Evolutionary conservation across 2,329 filamentous ascomycete genomes (phyloP).

Genomic region (Lasiodiplodia theobromae): DNA sequence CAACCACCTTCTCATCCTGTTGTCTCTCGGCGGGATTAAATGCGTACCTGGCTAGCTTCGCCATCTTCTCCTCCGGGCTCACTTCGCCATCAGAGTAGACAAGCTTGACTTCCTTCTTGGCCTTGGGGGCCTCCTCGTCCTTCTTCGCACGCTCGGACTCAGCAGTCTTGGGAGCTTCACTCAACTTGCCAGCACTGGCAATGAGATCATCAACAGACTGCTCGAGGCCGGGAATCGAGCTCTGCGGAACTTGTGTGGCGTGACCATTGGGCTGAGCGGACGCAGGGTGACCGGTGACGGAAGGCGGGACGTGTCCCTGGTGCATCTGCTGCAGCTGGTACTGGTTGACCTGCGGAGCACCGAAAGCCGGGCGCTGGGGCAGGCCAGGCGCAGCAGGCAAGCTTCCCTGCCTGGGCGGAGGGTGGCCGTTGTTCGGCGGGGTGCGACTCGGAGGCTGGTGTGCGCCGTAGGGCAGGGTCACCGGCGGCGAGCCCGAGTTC

Average conservation of each 20-base stretch:
- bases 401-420: conserved; percentile 55
- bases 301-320: conserved; percentile 34
- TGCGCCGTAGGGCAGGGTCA: conserved; percentile 52
- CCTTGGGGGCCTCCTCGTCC: conserved; percentile 58
- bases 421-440: conserved; percentile 38
- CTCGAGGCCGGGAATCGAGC: conserved; percentile 38
- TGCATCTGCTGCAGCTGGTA: conserved; percentile 41
- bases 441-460: conserved; percentile 50
- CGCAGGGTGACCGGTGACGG: conserved; percentile 20
- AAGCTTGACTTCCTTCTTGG: conserved; percentile 73
- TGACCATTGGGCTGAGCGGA: conserved; percentile 46
- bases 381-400: conserved; percentile 64
- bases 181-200: conserved; percentile 55
- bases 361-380: conserved; percentile 67
- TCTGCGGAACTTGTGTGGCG: conserved; percentile 24
- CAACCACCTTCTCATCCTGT: conserved; percentile 28
- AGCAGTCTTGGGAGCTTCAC: conserved; percentile 41
- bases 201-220: conserved; percentile 61
- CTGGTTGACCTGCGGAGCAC: conserved; percentile 58
- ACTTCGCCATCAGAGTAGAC: conserved; percentile 81
- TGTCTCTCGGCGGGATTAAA: conserved; percentile 47
- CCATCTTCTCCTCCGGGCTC: conserved; percentile 91
- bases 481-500: conserved; percentile 35
- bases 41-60: conserved; percentile 76
- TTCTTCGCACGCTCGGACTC: conserved; percentile 64